These are phyloP conservation scores for Trametopsis cervina DNA, from an alignment of 768 basidiomycete species.

Conservation along the genomic window DNA sequence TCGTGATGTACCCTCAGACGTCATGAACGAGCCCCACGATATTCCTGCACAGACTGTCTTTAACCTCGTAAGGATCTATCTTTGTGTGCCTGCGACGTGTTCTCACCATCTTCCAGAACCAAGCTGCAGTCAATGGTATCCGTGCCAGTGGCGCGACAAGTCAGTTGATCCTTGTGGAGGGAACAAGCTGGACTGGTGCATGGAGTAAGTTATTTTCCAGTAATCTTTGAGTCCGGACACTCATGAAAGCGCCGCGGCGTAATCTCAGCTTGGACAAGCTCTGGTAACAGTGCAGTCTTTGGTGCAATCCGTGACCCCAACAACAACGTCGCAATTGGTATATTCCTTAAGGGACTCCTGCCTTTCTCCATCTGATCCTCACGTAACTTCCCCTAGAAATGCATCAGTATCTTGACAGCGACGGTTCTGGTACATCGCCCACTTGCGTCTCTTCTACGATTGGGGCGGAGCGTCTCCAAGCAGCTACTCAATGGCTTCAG, in stretches of 20 bases:
- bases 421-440: constrained; percentile 48
- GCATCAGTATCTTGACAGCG: constrained; percentile 67
- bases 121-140: constrained; percentile 63
- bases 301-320: constrained; percentile 47
- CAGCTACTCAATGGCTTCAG: constrained; percentile 54
- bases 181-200: constrained; percentile 47
- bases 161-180: constrained; percentile 35
- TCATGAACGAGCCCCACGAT: constrained; percentile 62
- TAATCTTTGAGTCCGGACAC: not conserved
- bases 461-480: constrained; percentile 48
- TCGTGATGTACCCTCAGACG: constrained; percentile 23
- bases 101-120: constrained; percentile 31
- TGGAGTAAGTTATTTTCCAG: constrained; percentile 34
- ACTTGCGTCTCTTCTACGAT: constrained; percentile 55
- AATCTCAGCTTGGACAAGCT: constrained; percentile 42
- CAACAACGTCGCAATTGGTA: constrained; percentile 55
- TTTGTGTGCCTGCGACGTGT: not conserved
- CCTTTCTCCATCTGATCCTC: not conserved
- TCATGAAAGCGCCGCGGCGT: not conserved
- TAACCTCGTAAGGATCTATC: constrained; percentile 31
- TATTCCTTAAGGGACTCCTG: constrained; percentile 15
- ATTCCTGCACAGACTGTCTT: constrained; percentile 48
- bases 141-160: constrained; percentile 50
- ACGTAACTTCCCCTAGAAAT: constrained; percentile 37
- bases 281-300: constrained; percentile 50